These are phyloP conservation scores for Epichloe amarillans DNA, from an alignment of 2,329 filamentous ascomycete species.

Conservation along the genomic window DNA sequence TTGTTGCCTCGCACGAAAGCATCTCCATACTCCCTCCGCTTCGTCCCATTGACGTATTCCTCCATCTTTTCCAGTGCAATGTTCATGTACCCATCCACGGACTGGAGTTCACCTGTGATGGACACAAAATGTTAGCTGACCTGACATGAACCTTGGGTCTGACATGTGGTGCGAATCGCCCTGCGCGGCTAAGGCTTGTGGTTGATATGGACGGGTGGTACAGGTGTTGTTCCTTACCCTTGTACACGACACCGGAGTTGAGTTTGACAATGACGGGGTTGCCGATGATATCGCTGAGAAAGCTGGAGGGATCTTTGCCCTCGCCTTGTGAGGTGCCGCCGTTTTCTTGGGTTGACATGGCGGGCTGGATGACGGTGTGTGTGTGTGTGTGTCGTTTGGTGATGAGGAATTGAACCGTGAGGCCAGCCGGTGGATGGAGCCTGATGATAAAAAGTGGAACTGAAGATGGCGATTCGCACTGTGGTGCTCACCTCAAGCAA, in stretches of 20 bases:
- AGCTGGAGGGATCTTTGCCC: constrained; percentile 84
- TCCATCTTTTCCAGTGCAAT: constrained; percentile 93
- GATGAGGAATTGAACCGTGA: background rate
- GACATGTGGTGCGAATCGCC: background rate
- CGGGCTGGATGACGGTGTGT: background rate
- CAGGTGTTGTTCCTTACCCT: constrained; percentile 43
- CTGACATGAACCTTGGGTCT: background rate
- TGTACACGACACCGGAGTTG: constrained; percentile 97
- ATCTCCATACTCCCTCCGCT: constrained; percentile 78
- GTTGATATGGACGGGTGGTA: background rate
- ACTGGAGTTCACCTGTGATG: constrained; percentile 75
- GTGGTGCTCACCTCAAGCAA: background rate
- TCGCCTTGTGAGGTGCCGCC: constrained; percentile 48
- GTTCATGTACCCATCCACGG: constrained; percentile 99
- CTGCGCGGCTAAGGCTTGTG: too few relatives aligned
- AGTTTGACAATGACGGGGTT: constrained; percentile 91
- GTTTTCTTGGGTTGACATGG: constrained; percentile 45
- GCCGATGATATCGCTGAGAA: constrained; percentile 88
- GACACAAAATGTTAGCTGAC: background rate
- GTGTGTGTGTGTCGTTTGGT: background rate
- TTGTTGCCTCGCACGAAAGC: constrained; percentile 95
- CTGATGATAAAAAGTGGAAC: background rate
- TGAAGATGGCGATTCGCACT: background rate
- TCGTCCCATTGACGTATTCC: constrained; percentile 76
- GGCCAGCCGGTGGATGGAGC: too few relatives aligned